phyloP scores from a whole-genome alignment of 75 land plant genomes.

The Pinus albicaulis region DNA sequence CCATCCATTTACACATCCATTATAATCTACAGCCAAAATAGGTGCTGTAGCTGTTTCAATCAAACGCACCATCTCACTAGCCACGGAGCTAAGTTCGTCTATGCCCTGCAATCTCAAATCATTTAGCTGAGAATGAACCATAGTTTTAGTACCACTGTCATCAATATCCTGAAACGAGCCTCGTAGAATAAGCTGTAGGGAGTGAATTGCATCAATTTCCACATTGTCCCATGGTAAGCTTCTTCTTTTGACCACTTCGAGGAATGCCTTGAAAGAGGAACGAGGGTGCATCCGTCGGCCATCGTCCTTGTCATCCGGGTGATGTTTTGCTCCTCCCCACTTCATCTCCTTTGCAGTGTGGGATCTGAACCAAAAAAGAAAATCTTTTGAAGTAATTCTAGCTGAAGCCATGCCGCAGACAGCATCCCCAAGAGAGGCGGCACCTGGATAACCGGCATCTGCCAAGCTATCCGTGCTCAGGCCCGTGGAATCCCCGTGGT shows the following conservation, averaged over 20 bases:
- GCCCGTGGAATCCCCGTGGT: slow-evolving; percentile 92
- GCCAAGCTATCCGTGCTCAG: slow-evolving; percentile 93
- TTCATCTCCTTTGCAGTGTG: slow-evolving; percentile 97
- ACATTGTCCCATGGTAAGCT: slow-evolving; percentile 98
- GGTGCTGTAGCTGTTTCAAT: slow-evolving; percentile 99
- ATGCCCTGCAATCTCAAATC: slow-evolving; percentile 81
- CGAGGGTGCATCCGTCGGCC: slow-evolving; percentile 95
- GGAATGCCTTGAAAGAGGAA: slow-evolving; percentile 92
- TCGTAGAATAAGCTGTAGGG: slow-evolving; percentile 90
- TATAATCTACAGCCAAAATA: slow-evolving; percentile 89
- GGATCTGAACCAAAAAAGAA: slow-evolving; percentile 97
- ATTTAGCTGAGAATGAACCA: slow-evolving; percentile 57
- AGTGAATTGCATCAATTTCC: slow-evolving; percentile 99
- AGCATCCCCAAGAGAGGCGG: slow-evolving; percentile 83
- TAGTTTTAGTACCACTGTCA: slow-evolving; percentile 68
- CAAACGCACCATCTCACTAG: slow-evolving; percentile 95
- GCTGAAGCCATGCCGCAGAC: slow-evolving; percentile 99
- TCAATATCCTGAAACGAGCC: slow-evolving; percentile 80
- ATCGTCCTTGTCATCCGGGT: slow-evolving; percentile 93
- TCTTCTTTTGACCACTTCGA: slow-evolving; percentile 92
- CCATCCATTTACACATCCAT: slow-evolving; percentile 95
- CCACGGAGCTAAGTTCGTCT: slow-evolving; percentile 98
- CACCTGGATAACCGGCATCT: slow-evolving; percentile 97
- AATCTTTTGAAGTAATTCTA: slow-evolving; percentile 77
- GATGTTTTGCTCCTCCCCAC: slow-evolving; percentile 99